Conservation (phyloP, 1,284 basidiomycete genomes). For the Athelia sp. region DNA sequence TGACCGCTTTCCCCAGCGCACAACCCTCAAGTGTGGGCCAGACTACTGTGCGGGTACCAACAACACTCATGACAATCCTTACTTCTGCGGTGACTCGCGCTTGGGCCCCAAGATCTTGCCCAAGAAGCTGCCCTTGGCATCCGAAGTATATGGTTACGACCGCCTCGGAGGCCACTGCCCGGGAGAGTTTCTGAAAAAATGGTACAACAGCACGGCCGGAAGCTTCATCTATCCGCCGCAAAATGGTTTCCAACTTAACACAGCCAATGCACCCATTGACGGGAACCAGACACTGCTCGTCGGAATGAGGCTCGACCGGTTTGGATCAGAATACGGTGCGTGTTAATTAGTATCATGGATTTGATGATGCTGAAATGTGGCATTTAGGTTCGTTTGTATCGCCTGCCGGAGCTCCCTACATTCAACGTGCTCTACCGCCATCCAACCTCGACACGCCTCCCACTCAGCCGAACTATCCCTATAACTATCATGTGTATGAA, state of each 20-base stretch:
- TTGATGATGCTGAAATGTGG: too few species aligned
- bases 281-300: neutral
- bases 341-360: too few species aligned
- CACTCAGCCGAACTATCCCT: neutral
- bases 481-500: constrained; percentile 6
- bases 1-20: too few species aligned
- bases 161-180: neutral
- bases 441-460: neutral
- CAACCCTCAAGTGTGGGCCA: neutral
- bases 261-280: neutral
- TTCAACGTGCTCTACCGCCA: neutral
- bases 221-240: neutral
- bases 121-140: neutral
- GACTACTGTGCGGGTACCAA: neutral
- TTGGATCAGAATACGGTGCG: neutral
- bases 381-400: neutral
- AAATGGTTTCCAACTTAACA: constrained; percentile 1
- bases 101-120: neutral
- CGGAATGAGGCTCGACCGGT: neutral
- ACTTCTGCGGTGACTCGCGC: neutral
- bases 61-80: neutral
- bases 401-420: neutral
- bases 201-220: neutral
- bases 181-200: constrained; percentile 1
- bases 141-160: neutral